Evolutionary conservation across 1,284 basidiomycete species (phyloP).

Genomic region (Sanguinoderma infundibulare): DNA sequence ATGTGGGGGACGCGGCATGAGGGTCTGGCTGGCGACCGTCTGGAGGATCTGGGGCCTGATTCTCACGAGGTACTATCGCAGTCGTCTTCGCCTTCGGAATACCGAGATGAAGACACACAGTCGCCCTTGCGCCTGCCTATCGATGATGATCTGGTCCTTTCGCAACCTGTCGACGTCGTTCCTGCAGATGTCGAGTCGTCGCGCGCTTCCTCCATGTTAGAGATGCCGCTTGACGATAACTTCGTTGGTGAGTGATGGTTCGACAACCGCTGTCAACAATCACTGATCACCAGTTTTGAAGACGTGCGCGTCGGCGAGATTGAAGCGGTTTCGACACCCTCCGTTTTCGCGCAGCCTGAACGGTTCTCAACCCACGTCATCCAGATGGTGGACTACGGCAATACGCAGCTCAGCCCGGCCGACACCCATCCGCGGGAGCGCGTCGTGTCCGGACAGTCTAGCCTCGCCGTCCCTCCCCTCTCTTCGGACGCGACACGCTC

Average conservation of each 20-base stretch:
- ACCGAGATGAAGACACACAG: conserved; percentile 25
- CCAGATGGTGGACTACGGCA: conserved; percentile 29
- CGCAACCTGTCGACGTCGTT: conserved; percentile 43
- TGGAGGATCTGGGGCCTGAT: conserved; percentile 26
- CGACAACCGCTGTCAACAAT: neutral
- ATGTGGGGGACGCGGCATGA: conserved; percentile 38
- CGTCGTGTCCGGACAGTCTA: conserved; percentile 34
- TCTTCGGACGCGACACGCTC: conserved; percentile 50
- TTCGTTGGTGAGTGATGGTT: conserved; percentile 45
- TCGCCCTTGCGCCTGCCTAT: conserved; percentile 40
- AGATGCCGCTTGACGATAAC: conserved; percentile 43
- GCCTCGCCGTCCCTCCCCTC: conserved; percentile 44
- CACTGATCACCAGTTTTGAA: conserved; percentile 32
- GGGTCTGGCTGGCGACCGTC: conserved; percentile 31
- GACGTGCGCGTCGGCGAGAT: conserved; percentile 57
- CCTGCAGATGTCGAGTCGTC: conserved; percentile 72
- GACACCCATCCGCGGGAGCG: conserved; percentile 11
- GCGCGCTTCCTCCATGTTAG: conserved; percentile 53
- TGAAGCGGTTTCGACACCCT: conserved; percentile 56
- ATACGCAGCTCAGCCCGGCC: conserved; percentile 14
- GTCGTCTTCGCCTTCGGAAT: conserved; percentile 25
- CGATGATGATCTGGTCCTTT: conserved; percentile 30
- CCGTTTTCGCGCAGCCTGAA: conserved; percentile 42
- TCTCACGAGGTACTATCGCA: conserved; percentile 32
- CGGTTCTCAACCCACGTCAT: conserved; percentile 46